These are phyloP conservation scores for Lichtheimia ornata DNA, from an alignment of 371 early-diverging fungal genomes.

Conservation along the genomic window DNA sequence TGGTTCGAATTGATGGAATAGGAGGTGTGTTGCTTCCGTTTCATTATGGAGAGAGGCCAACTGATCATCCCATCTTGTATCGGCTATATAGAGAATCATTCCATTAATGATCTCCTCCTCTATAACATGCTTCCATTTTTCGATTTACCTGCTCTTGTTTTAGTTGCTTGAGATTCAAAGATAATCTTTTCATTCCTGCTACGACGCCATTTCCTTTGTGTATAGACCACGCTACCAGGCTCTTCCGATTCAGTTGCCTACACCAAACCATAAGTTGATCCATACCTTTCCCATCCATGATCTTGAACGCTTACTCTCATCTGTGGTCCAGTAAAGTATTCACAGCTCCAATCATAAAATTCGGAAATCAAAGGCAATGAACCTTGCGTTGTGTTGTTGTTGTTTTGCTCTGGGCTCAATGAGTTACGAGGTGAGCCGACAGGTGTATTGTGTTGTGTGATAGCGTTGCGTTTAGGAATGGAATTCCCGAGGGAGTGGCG, in stretches of 20 bases:
- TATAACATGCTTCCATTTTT: neutral
- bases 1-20: constrained; percentile 81
- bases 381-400: constrained; percentile 12
- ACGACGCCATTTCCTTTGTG: constrained; percentile 78
- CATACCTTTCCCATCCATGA: neutral
- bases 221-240: constrained; percentile 80
- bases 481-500: neutral
- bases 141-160: constrained; percentile 40
- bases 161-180: constrained; percentile 57
- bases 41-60: constrained; percentile 61
- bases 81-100: neutral
- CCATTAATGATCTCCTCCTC: neutral
- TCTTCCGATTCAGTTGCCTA: constrained; percentile 82
- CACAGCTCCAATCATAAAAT: constrained; percentile 86
- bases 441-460: constrained; percentile 7
- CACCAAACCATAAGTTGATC: neutral
- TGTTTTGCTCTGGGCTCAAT: neutral
- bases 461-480: constrained; percentile 9
- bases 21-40: constrained; percentile 52
- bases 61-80: constrained; percentile 59
- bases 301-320: constrained; percentile 60
- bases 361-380: constrained; percentile 56
- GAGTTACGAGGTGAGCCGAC: constrained; percentile 8
- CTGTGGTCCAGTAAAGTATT: constrained; percentile 90
- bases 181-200: constrained; percentile 72